Conservation (phyloP, 1,139 yeast species). For the Suhomyces bolitotheri region DNA sequence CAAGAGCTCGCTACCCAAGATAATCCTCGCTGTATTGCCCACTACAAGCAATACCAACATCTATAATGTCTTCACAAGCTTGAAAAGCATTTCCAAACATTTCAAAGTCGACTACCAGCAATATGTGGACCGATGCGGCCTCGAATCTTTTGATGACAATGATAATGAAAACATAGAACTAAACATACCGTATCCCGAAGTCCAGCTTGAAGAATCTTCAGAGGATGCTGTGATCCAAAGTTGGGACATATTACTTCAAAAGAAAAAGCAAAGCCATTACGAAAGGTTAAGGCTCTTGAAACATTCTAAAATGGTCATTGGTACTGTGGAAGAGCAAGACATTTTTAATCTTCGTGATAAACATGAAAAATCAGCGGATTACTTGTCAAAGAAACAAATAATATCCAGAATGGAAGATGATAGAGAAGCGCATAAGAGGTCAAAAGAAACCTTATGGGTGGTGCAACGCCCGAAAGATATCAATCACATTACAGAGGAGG, state of each 20-base stretch:
- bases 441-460: slow-evolving; percentile 76
- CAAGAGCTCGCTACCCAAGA: slow-evolving; percentile 42
- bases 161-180: slow-evolving; percentile 37
- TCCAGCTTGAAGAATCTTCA: slow-evolving; percentile 24
- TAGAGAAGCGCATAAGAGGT: slow-evolving; percentile 76
- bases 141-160: slow-evolving; percentile 32
- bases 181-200: slow-evolving; percentile 38
- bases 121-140: slow-evolving; percentile 28
- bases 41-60: slow-evolving; percentile 52
- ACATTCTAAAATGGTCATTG: slow-evolving; percentile 25
- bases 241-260: slow-evolving; percentile 51
- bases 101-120: slow-evolving; percentile 33
- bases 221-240: slow-evolving; percentile 38
- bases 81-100: slow-evolving; percentile 40
- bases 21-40: slow-evolving; percentile 54
- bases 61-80: slow-evolving; percentile 40
- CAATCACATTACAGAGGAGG: slow-evolving; percentile 46
- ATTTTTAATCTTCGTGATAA: slow-evolving; percentile 35
- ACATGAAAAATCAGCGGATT: slow-evolving; percentile 23
- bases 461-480: slow-evolving; percentile 50
- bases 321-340: slow-evolving; percentile 28
- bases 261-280: slow-evolving; percentile 53
- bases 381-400: slow-evolving; percentile 54
- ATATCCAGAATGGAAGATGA: slow-evolving; percentile 83
- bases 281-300: slow-evolving; percentile 42